A percentile compares a stretch with the other conserved stretches of the same genome.
Evolutionary conservation across 1,284 basidiomycete species (phyloP).

Genomic region (Austropuccinia psidii): DNA sequence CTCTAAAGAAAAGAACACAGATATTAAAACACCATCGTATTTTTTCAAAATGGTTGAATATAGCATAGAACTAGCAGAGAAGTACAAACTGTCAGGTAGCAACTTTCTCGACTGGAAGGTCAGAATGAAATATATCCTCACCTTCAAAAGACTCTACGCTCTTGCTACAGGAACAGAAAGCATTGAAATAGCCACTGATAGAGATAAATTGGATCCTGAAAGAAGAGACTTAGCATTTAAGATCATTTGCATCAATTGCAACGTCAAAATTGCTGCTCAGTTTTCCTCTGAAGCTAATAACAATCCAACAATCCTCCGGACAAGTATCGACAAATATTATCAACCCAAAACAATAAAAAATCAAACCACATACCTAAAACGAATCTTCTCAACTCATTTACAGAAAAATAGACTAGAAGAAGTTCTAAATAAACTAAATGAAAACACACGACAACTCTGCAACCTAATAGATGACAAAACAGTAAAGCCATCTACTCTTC

Average conservation of each 20-base stretch:
- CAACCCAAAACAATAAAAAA: constrained; percentile 10
- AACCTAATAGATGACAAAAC: not conserved
- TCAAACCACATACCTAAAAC: constrained; percentile 1
- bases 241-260: not conserved
- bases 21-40: not conserved
- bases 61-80: not conserved
- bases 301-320: not conserved
- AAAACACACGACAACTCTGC: not conserved
- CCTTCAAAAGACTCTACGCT: not conserved
- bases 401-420: not conserved
- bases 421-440: not conserved
- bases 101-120: constrained; percentile 17
- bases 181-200: not conserved
- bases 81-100: not conserved
- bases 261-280: constrained; percentile 3
- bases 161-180: not conserved
- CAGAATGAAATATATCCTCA: not conserved
- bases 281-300: not conserved
- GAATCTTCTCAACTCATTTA: not conserved
- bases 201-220: not conserved
- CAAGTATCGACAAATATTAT: not conserved
- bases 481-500: not conserved
- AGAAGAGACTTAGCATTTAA: not conserved
- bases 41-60: not conserved
- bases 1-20: not conserved